Evolutionary conservation across 1,284 basidiomycete species (phyloP).

Genomic region (Sporisorium iseilematis-ciliati): DNA sequence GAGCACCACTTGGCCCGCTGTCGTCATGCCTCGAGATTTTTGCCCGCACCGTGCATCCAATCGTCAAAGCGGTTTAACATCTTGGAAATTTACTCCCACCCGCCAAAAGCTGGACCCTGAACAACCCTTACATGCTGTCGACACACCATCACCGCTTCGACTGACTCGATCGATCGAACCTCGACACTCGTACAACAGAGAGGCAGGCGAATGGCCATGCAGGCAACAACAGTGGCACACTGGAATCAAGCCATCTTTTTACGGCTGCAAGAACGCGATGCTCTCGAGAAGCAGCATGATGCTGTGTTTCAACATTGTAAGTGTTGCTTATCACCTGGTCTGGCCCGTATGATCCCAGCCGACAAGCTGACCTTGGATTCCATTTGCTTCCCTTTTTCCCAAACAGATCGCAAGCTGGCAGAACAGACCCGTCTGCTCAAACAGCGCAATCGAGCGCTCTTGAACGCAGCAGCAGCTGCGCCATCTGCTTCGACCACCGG

Average conservation of each 20-base stretch:
- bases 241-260: conserved; percentile 59
- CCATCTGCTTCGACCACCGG: conserved; percentile 18
- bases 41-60: too few relatives aligned
- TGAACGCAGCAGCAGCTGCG: conserved; percentile 38
- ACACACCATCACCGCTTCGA: too few relatives aligned
- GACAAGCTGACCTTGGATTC: background rate
- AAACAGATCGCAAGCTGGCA: conserved; percentile 50
- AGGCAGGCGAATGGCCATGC: conserved; percentile 3
- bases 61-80: too few relatives aligned
- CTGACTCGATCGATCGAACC: conserved; percentile 8
- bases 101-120: too few relatives aligned
- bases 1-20: too few relatives aligned
- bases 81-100: too few relatives aligned
- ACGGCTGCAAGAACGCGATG: conserved; percentile 58
- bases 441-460: conserved; percentile 50
- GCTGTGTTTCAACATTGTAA: conserved; percentile 50
- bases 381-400: too few relatives aligned
- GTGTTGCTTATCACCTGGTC: conserved; percentile 10
- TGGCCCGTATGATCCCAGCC: too few relatives aligned
- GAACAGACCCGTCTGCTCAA: conserved; percentile 47
- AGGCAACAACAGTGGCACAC: conserved; percentile 21
- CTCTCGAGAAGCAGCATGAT: conserved; percentile 56
- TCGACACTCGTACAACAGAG: background rate
- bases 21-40: too few relatives aligned
- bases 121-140: too few relatives aligned